Base-by-base conservation (phyloP, 345 rosid species). In the Aquilaria malaccensis region DNA sequence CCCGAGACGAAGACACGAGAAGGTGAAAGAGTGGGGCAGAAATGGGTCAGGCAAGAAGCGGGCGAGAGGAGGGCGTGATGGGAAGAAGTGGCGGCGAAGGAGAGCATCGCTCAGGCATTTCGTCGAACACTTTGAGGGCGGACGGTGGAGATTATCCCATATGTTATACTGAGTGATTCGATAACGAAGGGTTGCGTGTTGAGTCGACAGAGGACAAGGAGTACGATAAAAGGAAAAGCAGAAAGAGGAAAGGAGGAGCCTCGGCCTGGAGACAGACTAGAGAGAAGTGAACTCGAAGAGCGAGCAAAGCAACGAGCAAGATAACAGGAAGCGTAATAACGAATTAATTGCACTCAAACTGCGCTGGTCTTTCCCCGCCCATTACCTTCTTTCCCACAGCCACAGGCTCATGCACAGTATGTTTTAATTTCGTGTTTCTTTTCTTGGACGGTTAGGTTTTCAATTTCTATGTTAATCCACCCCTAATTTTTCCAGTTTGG, bases 31-130 rank as follows among this genome's bases (percentile, higher is more conserved):
- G 45, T 68, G 67, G 75, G 58, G 41, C 59, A 64, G 52, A 75
- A 67, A 72, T 71, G 72, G 13, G 73, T 59, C 45, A 65, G 15
- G 58, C 66, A 55, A 62, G 72, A 71, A 53, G 15, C 45, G 11
- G 68, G 72, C 37, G 65, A 47, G 52, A 64, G 41, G 62, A 81
- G 51, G 59, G 70, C 48, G 7, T 37, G 43, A 13, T 66, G 71
- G 66, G 67, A 41, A 22, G 84, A 64, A 6, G 71, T 74, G 30
- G 71, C 55, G 60, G 68, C 76, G 71, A 82, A 60, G 61, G 88
- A 74, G 46, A 72, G 79, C 98, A 93, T 93, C 70, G 78, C 74
- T 85, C 85, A 79, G 83, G 98, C 98, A 93, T 93, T 87, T 93
- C 96, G 82, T 73, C 88, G 72, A 87, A 75, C 87, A 75, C 57